Evolutionary conservation across 768 basidiomycete genomes (phyloP).

Genomic region (Punctularia strigosozonata): DNA sequence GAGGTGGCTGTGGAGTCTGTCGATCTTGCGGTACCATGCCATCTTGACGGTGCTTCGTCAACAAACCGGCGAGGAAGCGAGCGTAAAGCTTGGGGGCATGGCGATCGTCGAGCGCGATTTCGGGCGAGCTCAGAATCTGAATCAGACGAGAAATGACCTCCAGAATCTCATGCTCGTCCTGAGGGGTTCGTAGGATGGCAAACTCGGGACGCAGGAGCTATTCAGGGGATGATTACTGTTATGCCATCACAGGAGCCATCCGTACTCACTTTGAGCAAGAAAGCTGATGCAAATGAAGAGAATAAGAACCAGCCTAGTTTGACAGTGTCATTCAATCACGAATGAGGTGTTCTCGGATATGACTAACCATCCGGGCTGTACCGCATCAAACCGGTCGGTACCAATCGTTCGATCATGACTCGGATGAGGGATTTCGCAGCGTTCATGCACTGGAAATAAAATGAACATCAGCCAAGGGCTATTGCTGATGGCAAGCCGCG

Average conservation of each 20-base stretch:
- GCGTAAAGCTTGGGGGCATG: constrained; percentile 76
- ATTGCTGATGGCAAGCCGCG: not conserved
- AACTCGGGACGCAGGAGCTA: constrained; percentile 70
- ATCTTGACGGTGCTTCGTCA: constrained; percentile 59
- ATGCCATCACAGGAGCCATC: not conserved
- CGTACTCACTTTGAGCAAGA: constrained; percentile 57
- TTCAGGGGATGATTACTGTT: not conserved
- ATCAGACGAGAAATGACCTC: constrained; percentile 63
- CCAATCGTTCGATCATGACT: constrained; percentile 51
- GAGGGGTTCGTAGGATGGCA: constrained; percentile 43
- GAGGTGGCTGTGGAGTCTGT: constrained; percentile 37
- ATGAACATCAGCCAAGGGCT: constrained; percentile 3
- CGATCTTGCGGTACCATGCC: constrained; percentile 46
- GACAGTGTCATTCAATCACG: not conserved
- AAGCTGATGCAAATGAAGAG: constrained; percentile 72
- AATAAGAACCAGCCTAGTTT: constrained; percentile 64
- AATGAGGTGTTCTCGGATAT: not conserved
- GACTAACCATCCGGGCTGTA: constrained; percentile 63
- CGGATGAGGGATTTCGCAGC: constrained; percentile 57
- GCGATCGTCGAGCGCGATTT: constrained; percentile 70
- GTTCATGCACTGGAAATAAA: constrained; percentile 43
- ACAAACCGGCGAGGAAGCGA: constrained; percentile 63
- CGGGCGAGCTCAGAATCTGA: constrained; percentile 55
- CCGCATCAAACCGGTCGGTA: constrained; percentile 65
- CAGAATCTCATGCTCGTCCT: constrained; percentile 60